These are phyloP conservation scores for Obba rivulosa DNA, from an alignment of 768 basidiomycete species.

Conservation along the genomic window DNA sequence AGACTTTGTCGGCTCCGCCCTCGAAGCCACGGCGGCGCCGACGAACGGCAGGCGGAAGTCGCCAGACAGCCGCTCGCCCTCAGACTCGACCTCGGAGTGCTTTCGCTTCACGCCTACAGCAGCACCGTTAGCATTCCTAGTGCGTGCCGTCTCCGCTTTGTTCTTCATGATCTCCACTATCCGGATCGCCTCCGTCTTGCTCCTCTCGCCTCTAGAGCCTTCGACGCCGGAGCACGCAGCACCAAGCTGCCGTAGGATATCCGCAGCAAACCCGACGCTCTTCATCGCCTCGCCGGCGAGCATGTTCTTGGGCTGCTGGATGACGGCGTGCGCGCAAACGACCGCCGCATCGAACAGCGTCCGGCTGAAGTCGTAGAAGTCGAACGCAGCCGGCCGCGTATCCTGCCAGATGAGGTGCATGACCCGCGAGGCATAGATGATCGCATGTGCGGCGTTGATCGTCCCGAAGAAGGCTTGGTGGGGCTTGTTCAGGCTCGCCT, in stretches of 20 bases:
- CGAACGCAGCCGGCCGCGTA: constrained; percentile 41
- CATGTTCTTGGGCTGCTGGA: constrained; percentile 45
- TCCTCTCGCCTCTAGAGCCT: constrained; percentile 28
- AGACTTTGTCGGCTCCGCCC: constrained; percentile 10
- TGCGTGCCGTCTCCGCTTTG: constrained; percentile 33
- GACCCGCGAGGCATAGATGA: constrained; percentile 47
- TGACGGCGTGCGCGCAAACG: constrained; percentile 56
- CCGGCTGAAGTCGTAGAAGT: constrained; percentile 55
- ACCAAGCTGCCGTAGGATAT: constrained; percentile 33
- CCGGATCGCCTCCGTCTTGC: constrained; percentile 31
- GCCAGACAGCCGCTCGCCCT: constrained; percentile 23
- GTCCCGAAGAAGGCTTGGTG: constrained; percentile 53
- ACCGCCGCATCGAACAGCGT: constrained; percentile 64
- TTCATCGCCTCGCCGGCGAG: constrained; percentile 44
- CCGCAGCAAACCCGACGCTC: constrained; percentile 39
- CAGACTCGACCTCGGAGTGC: constrained; percentile 28
- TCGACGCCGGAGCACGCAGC: constrained; percentile 19
- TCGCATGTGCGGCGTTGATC: constrained; percentile 60
- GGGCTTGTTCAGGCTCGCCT: constrained; percentile 21
- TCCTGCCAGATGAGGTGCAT: constrained; percentile 37
- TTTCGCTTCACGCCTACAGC: constrained; percentile 39
- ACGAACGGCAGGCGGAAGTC: constrained; percentile 42
- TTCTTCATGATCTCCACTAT: constrained; percentile 35
- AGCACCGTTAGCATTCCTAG: constrained; percentile 8
- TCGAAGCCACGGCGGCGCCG: constrained; percentile 28